Base-by-base conservation (phyloP, 331 rosid species). In the Cydonia oblonga region DNA sequence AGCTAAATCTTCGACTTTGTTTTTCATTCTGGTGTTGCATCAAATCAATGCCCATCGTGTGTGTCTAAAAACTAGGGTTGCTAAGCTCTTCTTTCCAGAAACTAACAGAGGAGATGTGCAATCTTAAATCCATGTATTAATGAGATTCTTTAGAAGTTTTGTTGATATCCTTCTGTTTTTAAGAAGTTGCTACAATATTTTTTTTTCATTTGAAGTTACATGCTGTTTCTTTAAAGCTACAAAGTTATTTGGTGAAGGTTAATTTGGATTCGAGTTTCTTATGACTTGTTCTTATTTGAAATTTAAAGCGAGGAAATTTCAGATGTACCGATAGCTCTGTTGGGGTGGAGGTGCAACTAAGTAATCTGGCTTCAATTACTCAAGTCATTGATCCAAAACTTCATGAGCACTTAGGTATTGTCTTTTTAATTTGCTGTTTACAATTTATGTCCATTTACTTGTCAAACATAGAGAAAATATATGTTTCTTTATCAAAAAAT, bases 341-440 rank as follows among this genome's bases (percentile, higher is more conserved):
- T 33, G 99, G 99, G 20, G 99, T 95, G 87, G 93, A 88, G 82
- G 64, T 76, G 63, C 97, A 95, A 79, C 90, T 95, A 13, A 87
- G 65, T 86, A 85, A 82, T 77, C 79, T 95, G 93, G 96, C 99
- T 78, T 80, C 88, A 32, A 78, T 95, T 79, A 95, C 99, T 70
- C 93, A 88, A 90, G 96, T 95, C 72, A 81, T 95, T 71, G 96
- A 95, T 78, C 99, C 99, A 46, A 95, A 95, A 80, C 99, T 95
- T 84, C 99, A 95, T 86, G 79, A 91, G 74, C 99, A 95, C 83
- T 76, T 95, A 79, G 97, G 99, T 91, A 95, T 75, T 83, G 69
- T 51, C 56, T 51, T 51, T 51, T 51, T 51, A 5, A 51, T 51
- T 51, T 51, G 2, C 10, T 49, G n/a, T 49, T 40, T 40, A 40